These are phyloP conservation scores for Trichoderma orchidacearum DNA, from an alignment of 495 filamentous ascomycete genomes.

Conservation along the genomic window DNA sequence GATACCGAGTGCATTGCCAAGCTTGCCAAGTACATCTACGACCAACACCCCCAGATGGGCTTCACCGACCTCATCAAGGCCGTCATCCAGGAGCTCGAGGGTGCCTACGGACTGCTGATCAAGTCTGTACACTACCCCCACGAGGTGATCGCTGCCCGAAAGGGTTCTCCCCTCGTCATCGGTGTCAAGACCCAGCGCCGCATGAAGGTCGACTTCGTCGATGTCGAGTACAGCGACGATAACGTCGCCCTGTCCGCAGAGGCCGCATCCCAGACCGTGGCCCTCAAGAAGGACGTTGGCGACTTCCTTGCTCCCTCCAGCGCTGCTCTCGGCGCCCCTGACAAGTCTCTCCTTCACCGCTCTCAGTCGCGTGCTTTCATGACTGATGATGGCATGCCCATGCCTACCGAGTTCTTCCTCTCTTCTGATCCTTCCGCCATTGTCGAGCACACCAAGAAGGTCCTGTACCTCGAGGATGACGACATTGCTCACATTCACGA, in stretches of 20 bases:
- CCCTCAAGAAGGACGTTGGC: constrained; percentile 66
- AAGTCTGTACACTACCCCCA: constrained; percentile 98
- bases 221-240: constrained; percentile 91
- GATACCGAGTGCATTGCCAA: constrained; percentile 99
- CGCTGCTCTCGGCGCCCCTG: constrained; percentile 70
- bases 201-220: constrained; percentile 99
- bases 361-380: constrained; percentile 97
- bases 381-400: constrained; percentile 91
- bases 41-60: constrained; percentile 85
- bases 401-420: constrained; percentile 98
- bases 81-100: constrained; percentile 95
- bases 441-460: constrained; percentile 99
- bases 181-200: constrained; percentile 91
- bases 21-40: constrained; percentile 94
- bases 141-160: constrained; percentile 93
- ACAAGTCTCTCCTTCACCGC: constrained; percentile 94
- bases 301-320: constrained; percentile 42
- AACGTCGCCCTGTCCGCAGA: constrained; percentile 73
- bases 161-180: constrained; percentile 92
- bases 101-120: constrained; percentile 88
- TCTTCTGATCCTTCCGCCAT: constrained; percentile 97
- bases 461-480: constrained; percentile 97
- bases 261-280: constrained; percentile 89
- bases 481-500: constrained; percentile 99
- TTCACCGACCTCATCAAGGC: constrained; percentile 95